A percentile compares a stretch with the other conserved stretches of the same genome.
Evolutionary conservation across 805 yeast genomes (phyloP).

Genomic region (Metschnikowia bowlesiae): DNA sequence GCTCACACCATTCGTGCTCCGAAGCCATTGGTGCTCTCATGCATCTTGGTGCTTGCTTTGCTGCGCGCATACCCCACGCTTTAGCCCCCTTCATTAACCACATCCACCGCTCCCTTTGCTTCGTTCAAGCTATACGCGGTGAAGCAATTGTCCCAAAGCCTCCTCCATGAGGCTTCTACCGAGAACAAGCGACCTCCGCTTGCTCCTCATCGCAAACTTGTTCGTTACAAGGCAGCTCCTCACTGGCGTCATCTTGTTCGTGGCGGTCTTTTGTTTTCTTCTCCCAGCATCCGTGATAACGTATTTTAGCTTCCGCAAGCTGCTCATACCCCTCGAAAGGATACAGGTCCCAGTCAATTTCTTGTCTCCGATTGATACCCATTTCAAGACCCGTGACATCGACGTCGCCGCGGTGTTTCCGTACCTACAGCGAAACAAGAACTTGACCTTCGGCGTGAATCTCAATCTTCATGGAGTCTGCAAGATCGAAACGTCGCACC

Average conservation of each 20-base stretch:
- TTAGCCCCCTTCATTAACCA: too few species aligned
- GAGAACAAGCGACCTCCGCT: neutral
- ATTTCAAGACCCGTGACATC: conserved; percentile 3
- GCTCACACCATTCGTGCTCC: too few species aligned
- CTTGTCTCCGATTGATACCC: neutral
- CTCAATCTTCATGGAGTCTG: conserved; percentile 25
- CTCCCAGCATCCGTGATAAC: conserved; percentile 34
- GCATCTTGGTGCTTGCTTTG: too few species aligned
- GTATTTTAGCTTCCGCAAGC: conserved; percentile 31
- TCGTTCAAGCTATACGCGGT: too few species aligned
- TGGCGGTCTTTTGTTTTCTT: conserved; percentile 25
- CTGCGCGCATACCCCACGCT: too few species aligned
- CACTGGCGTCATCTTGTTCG: conserved; percentile 10
- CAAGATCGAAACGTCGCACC: conserved; percentile 17
- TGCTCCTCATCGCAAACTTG: conserved; percentile 3
- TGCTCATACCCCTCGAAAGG: conserved; percentile 28
- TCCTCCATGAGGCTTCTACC: conserved; percentile 3
- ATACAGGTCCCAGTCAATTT: conserved; percentile 9
- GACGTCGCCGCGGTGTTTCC: conserved; percentile 4
- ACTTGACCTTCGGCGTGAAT: conserved; percentile 11
- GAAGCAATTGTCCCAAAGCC: neutral
- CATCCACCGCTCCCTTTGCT: too few species aligned
- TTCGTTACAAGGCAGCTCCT: conserved; percentile 15
- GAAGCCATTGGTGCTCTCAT: too few species aligned
- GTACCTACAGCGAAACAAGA: conserved; percentile 10